phyloP scores from a whole-genome alignment of 208 protist species.

The Lotmaria passim region DNA sequence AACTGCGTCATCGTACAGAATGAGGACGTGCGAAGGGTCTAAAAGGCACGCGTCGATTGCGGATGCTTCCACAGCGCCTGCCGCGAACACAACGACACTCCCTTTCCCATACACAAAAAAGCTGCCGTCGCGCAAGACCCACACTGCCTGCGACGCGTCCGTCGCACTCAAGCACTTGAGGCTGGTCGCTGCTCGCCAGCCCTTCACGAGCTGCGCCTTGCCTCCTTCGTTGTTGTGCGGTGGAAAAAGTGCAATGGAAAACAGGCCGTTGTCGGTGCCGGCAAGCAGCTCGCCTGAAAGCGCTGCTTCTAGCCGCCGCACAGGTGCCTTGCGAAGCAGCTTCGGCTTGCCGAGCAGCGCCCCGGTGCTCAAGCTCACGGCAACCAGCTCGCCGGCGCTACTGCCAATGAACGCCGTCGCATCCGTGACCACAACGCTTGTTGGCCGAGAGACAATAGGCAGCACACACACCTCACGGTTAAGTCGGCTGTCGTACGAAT shows the following conservation, averaged over 20 bases:
- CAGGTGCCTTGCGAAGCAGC: neutral
- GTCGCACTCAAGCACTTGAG: slow-evolving; percentile 22
- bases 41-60: slow-evolving; percentile 25
- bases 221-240: neutral
- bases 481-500: slow-evolving; percentile 12
- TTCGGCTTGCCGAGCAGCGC: neutral
- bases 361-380: slow-evolving; percentile 10
- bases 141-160: slow-evolving; percentile 6
- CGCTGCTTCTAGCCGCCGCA: neutral
- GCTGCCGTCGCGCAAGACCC: slow-evolving; percentile 29
- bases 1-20: slow-evolving; percentile 19
- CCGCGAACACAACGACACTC: slow-evolving; percentile 2
- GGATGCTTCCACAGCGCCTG: neutral
- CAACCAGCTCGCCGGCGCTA: slow-evolving; percentile 10
- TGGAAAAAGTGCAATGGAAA: neutral
- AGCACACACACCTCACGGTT: slow-evolving; percentile 9
- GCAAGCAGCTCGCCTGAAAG: slow-evolving; percentile 11
- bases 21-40: slow-evolving; percentile 10
- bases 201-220: slow-evolving; percentile 9
- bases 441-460: neutral
- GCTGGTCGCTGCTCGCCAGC: slow-evolving; percentile 7
- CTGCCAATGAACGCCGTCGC: slow-evolving; percentile 13
- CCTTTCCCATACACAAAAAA: slow-evolving; percentile 10
- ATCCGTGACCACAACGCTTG: neutral
- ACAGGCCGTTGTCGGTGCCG: slow-evolving; percentile 10